A percentile compares a stretch with the other conserved stretches of the same genome.
Evolutionary conservation across 768 basidiomycete species (phyloP).

Genomic region (Boletus tomentosulus): DNA sequence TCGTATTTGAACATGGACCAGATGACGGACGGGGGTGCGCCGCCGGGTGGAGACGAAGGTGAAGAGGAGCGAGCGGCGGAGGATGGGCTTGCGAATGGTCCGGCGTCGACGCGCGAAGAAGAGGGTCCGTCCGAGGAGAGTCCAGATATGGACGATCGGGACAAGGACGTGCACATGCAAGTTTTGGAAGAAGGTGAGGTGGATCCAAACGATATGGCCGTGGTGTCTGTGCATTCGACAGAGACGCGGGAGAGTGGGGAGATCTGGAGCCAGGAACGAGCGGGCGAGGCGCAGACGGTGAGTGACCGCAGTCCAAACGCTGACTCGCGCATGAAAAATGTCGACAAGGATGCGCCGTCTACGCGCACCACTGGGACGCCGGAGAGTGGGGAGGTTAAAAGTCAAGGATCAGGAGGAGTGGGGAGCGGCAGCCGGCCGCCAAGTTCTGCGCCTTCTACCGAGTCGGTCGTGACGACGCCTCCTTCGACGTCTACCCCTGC

Average conservation of each 20-base stretch:
- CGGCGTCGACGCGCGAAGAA: neutral
- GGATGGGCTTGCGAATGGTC: neutral
- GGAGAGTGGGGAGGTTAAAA: neutral
- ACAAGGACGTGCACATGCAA: neutral
- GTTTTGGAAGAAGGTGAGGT: slow-evolving; percentile 15
- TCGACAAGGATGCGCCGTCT: neutral
- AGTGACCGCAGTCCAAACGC: neutral
- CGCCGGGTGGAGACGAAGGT: neutral
- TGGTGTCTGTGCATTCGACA: neutral
- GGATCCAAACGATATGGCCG: slow-evolving; percentile 1
- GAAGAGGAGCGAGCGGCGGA: neutral
- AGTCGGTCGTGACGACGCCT: neutral
- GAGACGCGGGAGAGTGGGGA: slow-evolving; percentile 15
- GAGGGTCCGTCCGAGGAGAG: neutral
- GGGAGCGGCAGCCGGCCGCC: neutral
- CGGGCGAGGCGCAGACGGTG: neutral
- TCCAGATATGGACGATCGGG: neutral
- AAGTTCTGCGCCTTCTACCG: neutral
- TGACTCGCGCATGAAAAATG: neutral
- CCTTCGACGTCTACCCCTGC: neutral
- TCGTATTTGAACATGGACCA: slow-evolving; percentile 24
- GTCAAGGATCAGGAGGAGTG: neutral
- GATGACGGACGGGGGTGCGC: slow-evolving; percentile 3
- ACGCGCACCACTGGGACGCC: neutral
- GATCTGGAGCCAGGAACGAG: slow-evolving; percentile 6